Evolutionary conservation across 441 rosid species (phyloP).

Genomic region (Erodium moschatum): DNA sequence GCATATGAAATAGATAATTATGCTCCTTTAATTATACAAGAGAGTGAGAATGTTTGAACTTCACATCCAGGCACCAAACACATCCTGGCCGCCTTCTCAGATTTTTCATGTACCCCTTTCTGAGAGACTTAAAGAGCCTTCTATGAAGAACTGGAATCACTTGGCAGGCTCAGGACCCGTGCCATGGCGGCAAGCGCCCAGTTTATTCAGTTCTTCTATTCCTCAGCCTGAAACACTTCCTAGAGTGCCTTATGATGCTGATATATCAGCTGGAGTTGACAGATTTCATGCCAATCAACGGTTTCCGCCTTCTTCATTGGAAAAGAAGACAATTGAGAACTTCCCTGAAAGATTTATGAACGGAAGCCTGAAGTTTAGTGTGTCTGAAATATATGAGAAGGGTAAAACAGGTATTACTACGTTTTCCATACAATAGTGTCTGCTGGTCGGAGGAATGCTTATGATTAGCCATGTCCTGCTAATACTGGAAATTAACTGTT

Average conservation of each 20-base stretch:
- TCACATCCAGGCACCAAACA: conserved; percentile 46
- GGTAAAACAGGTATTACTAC: conserved; percentile 50
- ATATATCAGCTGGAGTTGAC: conserved; percentile 34
- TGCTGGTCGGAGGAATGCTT: background rate
- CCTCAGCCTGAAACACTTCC: conserved; percentile 51
- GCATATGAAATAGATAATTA: conserved; percentile 2
- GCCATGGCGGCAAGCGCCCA: conserved; percentile 74
- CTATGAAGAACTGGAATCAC: conserved; percentile 57
- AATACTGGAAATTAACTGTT: conserved; percentile 15
- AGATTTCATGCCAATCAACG: conserved; percentile 38
- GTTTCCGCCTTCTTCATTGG: conserved; percentile 38
- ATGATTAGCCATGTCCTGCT: conserved; percentile 10
- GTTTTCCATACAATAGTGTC: conserved; percentile 12
- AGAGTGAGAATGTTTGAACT: conserved; percentile 11
- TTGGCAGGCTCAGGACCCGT: conserved; percentile 69
- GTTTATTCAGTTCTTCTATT: conserved; percentile 48
- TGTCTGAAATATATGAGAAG: conserved; percentile 40
- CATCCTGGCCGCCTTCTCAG: conserved; percentile 41
- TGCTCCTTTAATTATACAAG: background rate
- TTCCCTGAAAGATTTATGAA: conserved; percentile 50
- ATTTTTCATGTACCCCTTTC: conserved; percentile 36
- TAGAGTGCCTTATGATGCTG: conserved; percentile 43
- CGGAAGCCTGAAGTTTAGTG: conserved; percentile 43
- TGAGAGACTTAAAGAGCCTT: conserved; percentile 47
- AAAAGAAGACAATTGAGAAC: conserved; percentile 49